A percentile compares a stretch with the other conserved stretches of the same genome.
These are phyloP conservation scores for Mortierella sp. DNA, from an alignment of 371 early-diverging fungal genomes.

Conservation along the genomic window DNA sequence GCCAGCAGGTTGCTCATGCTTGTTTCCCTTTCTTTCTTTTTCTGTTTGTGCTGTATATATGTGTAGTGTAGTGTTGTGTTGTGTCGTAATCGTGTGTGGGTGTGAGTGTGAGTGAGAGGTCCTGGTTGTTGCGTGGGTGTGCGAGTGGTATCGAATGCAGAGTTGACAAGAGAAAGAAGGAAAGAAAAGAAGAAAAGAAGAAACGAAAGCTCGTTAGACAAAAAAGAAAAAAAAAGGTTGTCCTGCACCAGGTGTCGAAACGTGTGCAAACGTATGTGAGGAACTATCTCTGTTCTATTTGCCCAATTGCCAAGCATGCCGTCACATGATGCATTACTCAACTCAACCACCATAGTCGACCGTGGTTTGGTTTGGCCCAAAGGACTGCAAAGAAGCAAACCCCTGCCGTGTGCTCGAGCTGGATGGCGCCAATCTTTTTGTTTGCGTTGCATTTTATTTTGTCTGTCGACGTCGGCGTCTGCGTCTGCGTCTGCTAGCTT, in stretches of 20 bases:
- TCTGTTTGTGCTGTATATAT: not conserved
- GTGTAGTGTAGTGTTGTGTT: not conserved
- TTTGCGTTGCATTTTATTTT: too few species aligned
- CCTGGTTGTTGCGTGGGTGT: not conserved
- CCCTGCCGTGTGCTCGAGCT: too few species aligned
- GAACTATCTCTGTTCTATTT: too few species aligned
- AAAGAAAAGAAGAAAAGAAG: not conserved
- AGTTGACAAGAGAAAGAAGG: not conserved
- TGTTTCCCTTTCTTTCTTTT: not conserved
- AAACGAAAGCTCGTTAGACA: not conserved
- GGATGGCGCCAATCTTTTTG: too few species aligned
- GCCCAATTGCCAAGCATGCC: too few species aligned
- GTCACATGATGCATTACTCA: too few species aligned
- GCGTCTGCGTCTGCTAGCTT: too few species aligned
- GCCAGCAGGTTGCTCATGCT: constrained; percentile 68
- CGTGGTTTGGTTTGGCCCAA: too few species aligned
- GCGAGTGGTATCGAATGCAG: not conserved
- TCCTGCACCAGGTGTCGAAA: not conserved
- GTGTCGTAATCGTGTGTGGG: not conserved
- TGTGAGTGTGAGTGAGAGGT: not conserved
- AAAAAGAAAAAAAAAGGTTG: not conserved
- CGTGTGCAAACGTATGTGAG: not conserved
- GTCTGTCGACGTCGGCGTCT: too few species aligned
- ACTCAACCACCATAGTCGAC: too few species aligned
- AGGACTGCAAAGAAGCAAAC: too few species aligned